Evolutionary conservation across 1,284 basidiomycete genomes (phyloP), one percentile per base, ranked within the genome.

Genomic region (Ganoderma sp.): DNA sequence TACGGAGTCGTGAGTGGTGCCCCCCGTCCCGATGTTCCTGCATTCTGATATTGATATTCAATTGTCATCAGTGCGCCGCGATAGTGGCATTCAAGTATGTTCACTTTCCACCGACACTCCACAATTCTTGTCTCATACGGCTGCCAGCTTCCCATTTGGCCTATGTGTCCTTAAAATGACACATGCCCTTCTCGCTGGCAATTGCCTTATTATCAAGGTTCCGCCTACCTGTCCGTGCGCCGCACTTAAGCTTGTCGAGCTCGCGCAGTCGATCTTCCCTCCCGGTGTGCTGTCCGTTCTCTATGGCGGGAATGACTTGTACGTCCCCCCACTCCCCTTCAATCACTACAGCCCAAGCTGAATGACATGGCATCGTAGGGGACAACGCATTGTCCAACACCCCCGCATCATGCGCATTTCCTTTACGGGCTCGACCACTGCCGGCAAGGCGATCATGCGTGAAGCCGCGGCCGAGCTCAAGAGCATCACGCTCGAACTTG

Each of bases 101-200:
- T n/a, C 12, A 28, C n/a, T 45, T 17, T 37, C 10, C 19, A 19
- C 9, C 22, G 22, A n/a, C 9, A 22, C 7, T 10, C n/a, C 8
- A 2, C n/a, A 2, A 28, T 22, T 4, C 14, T 8, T 15, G 2
- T 14, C 7, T 25, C 5, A 42, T n/a, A 42, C 34, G 10, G n/a
- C 9, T 43, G 14, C 1, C 61, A 72, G 69, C 56, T 68, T 63
- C 41, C 83, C 81, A 2, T 42, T 83, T 61, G 76, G 77, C 72
- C 81, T 85, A 79, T 78, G 81, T 75, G 69, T 82, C 61, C 86
- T 85, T 84, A 87, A 87, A 79, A 71, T 87, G 69, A 84, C 80
- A n/a, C 86, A 87, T n/a, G 85, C 86, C 12, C 80, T 88, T 58
- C 84, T 86, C 14, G 78, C 81, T 42, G 87, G 87, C 64, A 85